Evolutionary conservation across 768 basidiomycete genomes (phyloP), one percentile per base, ranked within the genome.

Genomic region (Cyclocybe aegerita): DNA sequence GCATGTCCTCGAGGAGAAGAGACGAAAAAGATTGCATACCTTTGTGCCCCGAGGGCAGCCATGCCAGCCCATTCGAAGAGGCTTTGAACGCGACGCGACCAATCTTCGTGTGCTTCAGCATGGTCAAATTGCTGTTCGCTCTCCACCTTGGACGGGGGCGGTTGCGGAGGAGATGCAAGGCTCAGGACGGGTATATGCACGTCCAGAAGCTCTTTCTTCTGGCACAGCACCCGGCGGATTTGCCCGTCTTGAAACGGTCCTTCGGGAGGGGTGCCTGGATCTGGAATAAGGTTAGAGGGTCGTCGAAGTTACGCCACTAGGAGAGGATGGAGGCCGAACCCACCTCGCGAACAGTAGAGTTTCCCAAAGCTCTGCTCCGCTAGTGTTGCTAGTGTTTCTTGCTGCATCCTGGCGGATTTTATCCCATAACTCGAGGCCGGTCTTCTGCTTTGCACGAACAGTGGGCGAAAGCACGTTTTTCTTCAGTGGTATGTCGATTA

Each of bases 61-160:
- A 90, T 78, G 6, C 87, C 88, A 7, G 82, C 73, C 88, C 88
- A 90, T 61, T 90, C 88, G 45, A 86, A 84, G 11, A 88, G 65
- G 3, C 60, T 65, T 7, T 66, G 61, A 38, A 79, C 65, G 7
- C 71, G 68, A 8, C 70, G 67, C 6, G 76, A 63, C 75, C 82
- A 82, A 49, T 83, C 81, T 39, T 83, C 81, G 7, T 58, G 30
- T n/a, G 53, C 65, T 16, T 77, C 76, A 2, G 63, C 57, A 30
- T 59, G 52, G 1, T 55, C 53, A 3, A 37, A 46, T 0, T 54
- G 49, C 3, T 46, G 39, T 9, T 39, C 34, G 16, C 42, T 46
- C 29, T 52, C 42, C 15, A 37, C 34, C 11, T 40, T 48, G 33
- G 41, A 43, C 3, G 51, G 48, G 29, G 50, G 39, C n/a, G 45